Evolutionary conservation across 768 basidiomycete genomes (phyloP), one percentile per base, ranked within the genome.

Genomic region (Heimioporus sp.): DNA sequence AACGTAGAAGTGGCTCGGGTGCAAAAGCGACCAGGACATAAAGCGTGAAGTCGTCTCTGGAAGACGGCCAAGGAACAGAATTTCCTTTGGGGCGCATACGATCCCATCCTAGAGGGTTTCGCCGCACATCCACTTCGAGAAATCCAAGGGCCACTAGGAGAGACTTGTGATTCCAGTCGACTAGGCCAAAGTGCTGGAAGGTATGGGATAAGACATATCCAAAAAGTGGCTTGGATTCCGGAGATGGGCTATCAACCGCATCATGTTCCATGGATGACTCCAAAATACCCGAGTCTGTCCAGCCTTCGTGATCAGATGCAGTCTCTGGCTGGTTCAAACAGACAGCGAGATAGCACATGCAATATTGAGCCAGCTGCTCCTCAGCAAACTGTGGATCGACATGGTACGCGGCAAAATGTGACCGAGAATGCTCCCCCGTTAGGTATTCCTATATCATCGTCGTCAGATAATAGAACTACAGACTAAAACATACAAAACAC

Each of bases 311-410:
- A 2, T 21, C 10, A 24, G 5, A 16, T n/a, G 13, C 15, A 5
- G 32, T 28, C 10, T 5, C 36, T 2, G 19, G 39, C 3, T 28
- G 31, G 6, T 38, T 24, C 5, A 57, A 35, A 41, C 24, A 44
- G 3, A 32, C 19, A 10, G 31, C 6, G 4, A 59, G 45, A 16
- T 58, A 59, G 31, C 43, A 35, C 41, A 58, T 58, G 16, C 51
- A 57, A 20, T 43, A 34, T 11, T 32, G n/a, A 4, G 40, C 48
- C 8, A 58, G 42, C 7, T 37, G 55, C 2, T 24, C 38, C n/a
- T 57, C 48, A 16, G 53, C 44, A 12, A 9, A 31, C 24, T 49
- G 21, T 13, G 15, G 3, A 11, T 43, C 9, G 4, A 57, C 30
- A 10, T 55, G 32, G 37, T 43, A 47, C 11, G 8, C 24, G 24